Conservation (phyloP, 768 basidiomycete species). For the Mycena sanguinolenta region DNA sequence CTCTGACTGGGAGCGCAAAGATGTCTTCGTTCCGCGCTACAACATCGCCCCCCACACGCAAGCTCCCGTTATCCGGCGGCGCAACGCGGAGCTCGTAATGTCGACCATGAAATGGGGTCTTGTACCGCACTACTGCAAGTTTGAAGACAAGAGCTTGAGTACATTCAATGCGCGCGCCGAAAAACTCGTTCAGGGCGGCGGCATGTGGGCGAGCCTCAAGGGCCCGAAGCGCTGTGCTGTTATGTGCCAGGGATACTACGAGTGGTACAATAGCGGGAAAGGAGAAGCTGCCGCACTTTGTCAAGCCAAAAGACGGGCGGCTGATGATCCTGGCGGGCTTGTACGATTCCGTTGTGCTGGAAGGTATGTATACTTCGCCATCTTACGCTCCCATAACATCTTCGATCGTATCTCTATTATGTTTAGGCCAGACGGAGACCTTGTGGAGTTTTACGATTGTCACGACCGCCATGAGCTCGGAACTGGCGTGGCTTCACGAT, state of each 20-base stretch:
- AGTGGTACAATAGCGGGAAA: slow-evolving; percentile 89
- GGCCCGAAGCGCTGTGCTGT: slow-evolving; percentile 88
- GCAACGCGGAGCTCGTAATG: slow-evolving; percentile 60
- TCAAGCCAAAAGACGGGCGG: slow-evolving; percentile 71
- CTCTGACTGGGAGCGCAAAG: slow-evolving; percentile 72
- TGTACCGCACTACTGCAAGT: slow-evolving; percentile 86
- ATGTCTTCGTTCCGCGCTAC: slow-evolving; percentile 74
- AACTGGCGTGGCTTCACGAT: slow-evolving; percentile 89
- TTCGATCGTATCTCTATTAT: neutral
- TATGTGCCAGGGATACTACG: slow-evolving; percentile 91
- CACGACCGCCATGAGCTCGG: slow-evolving; percentile 81
- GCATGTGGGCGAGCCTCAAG: slow-evolving; percentile 91
- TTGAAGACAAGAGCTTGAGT: slow-evolving; percentile 76
- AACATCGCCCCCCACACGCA: slow-evolving; percentile 89
- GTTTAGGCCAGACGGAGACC: slow-evolving; percentile 63
- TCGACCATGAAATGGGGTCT: slow-evolving; percentile 95
- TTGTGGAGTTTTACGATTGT: slow-evolving; percentile 92
- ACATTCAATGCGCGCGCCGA: slow-evolving; percentile 95
- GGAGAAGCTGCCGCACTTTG: slow-evolving; percentile 89
- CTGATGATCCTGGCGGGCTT: slow-evolving; percentile 91
- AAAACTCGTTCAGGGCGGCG: slow-evolving; percentile 77
- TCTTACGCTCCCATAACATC: too few relatives aligned
- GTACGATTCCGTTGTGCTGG: slow-evolving; percentile 78
- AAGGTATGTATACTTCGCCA: slow-evolving; percentile 62
- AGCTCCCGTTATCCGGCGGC: slow-evolving; percentile 78